Evolutionary conservation across 139 green algal genomes (phyloP).

Genomic region (Chlorella sp.): DNA sequence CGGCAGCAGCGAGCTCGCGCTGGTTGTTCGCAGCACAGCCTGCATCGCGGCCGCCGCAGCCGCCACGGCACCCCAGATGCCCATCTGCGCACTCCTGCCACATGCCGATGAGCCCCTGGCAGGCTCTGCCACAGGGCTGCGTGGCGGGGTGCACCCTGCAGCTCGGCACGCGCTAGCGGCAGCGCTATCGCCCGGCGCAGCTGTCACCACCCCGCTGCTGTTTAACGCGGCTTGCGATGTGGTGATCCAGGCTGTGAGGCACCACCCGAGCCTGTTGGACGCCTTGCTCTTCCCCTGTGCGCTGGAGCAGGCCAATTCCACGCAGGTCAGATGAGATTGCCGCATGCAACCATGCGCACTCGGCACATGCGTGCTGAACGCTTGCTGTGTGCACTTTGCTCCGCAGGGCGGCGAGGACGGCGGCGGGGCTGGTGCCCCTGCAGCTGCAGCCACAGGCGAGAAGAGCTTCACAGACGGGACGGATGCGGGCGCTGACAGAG

Average conservation of each 20-base stretch:
- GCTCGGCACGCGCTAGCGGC: constrained; percentile 8
- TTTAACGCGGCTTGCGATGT: constrained; percentile 45
- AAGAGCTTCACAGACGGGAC: no score
- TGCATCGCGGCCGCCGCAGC: constrained; percentile 20
- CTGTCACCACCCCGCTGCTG: constrained; percentile 3
- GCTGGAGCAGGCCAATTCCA: constrained; percentile 37
- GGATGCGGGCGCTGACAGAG: no score
- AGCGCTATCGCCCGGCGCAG: constrained; percentile 7
- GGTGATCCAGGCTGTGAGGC: constrained; percentile 38
- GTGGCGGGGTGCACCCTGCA: constrained; percentile 5
- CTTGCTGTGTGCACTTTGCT: no score
- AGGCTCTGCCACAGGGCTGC: background rate
- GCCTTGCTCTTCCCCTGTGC: constrained; percentile 52
- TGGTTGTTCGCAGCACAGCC: constrained; percentile 25
- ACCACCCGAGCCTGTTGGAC: constrained; percentile 54
- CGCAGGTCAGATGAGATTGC: background rate
- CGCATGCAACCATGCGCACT: background rate
- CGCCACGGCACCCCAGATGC: background rate
- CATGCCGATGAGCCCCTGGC: background rate
- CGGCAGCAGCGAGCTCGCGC: constrained; percentile 2
- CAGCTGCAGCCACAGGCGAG: no score
- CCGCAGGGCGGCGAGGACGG: constrained; percentile 22
- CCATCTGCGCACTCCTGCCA: no score
- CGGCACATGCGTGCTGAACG: no score
- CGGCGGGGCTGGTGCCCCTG: background rate